Conservation (phyloP, 1,284 basidiomycete genomes). For the Salmacisia buchloeana region DNA sequence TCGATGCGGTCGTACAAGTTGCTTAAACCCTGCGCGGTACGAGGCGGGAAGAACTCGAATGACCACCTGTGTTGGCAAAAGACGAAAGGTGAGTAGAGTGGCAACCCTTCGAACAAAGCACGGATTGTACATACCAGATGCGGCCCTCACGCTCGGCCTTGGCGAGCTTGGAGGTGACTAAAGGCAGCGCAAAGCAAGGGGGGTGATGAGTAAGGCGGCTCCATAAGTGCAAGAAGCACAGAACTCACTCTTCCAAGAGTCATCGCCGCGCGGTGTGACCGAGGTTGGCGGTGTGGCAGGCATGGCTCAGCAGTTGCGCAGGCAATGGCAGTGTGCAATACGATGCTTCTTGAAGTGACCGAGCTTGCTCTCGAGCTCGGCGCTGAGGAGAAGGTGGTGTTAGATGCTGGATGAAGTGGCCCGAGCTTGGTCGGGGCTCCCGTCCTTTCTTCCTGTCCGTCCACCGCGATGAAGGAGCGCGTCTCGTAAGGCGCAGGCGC, state of each 20-base stretch:
- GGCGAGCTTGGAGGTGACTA: slow-evolving; percentile 48
- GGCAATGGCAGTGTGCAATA: too few species aligned
- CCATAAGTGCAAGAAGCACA: too few species aligned
- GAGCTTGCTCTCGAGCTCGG: too few species aligned
- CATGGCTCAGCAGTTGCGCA: too few species aligned
- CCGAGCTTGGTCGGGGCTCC: too few species aligned
- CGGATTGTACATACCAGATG: slow-evolving; percentile 24
- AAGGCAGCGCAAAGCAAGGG: neutral
- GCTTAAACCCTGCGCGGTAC: slow-evolving; percentile 71
- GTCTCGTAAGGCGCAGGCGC: too few species aligned
- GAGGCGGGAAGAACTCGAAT: slow-evolving; percentile 92
- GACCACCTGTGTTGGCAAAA: slow-evolving; percentile 48
- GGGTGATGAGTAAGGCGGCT: too few species aligned
- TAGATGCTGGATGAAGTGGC: too few species aligned
- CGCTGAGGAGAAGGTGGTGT: too few species aligned
- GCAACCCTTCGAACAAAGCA: neutral
- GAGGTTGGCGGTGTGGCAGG: neutral
- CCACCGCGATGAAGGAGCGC: too few species aligned
- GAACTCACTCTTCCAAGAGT: slow-evolving; percentile 16
- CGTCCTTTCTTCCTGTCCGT: too few species aligned
- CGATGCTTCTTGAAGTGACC: too few species aligned
- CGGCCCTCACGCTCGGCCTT: slow-evolving; percentile 46
- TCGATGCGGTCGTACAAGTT: slow-evolving; percentile 74
- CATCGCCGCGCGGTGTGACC: neutral
- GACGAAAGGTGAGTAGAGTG: neutral